Percentiles rank a stretch among this genome's conserved stretches.
phyloP scores from a whole-genome alignment of 305 asterid genomes.

The Fraxinus latifolia region DNA sequence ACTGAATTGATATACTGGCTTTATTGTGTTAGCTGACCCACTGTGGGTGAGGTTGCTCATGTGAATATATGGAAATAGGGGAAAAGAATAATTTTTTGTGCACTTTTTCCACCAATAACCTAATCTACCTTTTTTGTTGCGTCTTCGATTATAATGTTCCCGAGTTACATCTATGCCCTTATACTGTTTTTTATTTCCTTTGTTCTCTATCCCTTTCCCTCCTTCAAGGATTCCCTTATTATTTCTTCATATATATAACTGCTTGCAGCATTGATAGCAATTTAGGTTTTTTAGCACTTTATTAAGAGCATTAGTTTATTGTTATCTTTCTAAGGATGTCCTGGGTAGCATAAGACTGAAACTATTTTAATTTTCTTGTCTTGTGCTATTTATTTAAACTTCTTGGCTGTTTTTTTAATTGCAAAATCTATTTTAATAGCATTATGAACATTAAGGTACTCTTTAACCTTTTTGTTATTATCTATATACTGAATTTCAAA shows the following conservation, averaged over 20 bases:
- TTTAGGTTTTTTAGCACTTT: background rate
- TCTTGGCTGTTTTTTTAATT: background rate
- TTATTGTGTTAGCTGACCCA: background rate
- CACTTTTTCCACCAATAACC: background rate
- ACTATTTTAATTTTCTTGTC: conserved; percentile 18
- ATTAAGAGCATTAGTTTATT: background rate
- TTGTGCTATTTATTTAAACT: background rate
- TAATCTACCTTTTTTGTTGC: background rate
- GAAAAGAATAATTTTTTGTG: background rate
- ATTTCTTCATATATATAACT: background rate
- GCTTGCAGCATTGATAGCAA: background rate
- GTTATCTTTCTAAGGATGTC: background rate
- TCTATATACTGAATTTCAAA: conserved; percentile 20
- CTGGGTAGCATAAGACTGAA: background rate
- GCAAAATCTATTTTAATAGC: background rate
- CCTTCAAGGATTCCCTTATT: background rate
- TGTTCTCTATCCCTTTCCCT: background rate
- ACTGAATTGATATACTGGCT: background rate
- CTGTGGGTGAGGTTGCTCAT: background rate
- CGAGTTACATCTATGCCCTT: background rate
- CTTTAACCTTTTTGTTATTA: background rate
- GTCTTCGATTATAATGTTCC: background rate
- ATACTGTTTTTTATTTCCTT: background rate
- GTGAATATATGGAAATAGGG: background rate
- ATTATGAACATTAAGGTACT: background rate